Conservation (phyloP, 208 protist species). For the Acanthamoeba healyi region DNA sequence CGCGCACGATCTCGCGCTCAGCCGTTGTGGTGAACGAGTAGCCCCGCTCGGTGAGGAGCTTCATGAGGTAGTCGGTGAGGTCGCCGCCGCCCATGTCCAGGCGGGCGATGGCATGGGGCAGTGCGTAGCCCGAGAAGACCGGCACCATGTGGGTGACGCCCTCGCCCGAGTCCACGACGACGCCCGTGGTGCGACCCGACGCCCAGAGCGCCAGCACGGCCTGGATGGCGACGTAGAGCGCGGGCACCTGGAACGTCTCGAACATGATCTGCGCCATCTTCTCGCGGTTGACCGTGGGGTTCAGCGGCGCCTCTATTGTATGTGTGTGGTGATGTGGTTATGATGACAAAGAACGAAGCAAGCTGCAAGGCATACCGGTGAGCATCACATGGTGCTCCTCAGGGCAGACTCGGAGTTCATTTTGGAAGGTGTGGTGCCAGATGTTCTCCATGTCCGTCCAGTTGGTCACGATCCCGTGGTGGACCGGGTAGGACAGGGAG, state of each 20-base stretch:
- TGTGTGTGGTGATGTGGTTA: background rate
- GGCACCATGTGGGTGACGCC: background rate
- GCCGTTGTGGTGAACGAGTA: conserved; percentile 96
- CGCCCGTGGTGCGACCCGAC: conserved; percentile 92
- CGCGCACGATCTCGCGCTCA: conserved; percentile 90
- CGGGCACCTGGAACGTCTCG: conserved; percentile 92
- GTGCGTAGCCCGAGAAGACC: conserved; percentile 23
- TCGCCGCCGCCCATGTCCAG: conserved; percentile 90
- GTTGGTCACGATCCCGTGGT: conserved; percentile 96
- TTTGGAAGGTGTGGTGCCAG: conserved; percentile 99
- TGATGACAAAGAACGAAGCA: background rate
- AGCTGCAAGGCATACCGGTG: background rate
- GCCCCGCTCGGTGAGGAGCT: conserved; percentile 95
- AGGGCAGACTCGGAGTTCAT: conserved; percentile 97
- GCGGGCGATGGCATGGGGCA: conserved; percentile 92
- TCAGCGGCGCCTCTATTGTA: conserved; percentile 92
- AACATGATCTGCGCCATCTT: conserved; percentile 92
- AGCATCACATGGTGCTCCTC: conserved; percentile 97
- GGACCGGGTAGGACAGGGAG: conserved; percentile 88
- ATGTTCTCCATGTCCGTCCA: conserved; percentile 99
- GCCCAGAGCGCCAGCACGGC: conserved; percentile 97
- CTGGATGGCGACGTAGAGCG: conserved; percentile 95
- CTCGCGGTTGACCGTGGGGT: conserved; percentile 94
- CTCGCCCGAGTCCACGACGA: conserved; percentile 15
- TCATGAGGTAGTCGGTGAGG: conserved; percentile 95